Evolutionary conservation across 2,329 filamentous ascomycete genomes (phyloP).

Genomic region (Epichloe aotearoae): DNA sequence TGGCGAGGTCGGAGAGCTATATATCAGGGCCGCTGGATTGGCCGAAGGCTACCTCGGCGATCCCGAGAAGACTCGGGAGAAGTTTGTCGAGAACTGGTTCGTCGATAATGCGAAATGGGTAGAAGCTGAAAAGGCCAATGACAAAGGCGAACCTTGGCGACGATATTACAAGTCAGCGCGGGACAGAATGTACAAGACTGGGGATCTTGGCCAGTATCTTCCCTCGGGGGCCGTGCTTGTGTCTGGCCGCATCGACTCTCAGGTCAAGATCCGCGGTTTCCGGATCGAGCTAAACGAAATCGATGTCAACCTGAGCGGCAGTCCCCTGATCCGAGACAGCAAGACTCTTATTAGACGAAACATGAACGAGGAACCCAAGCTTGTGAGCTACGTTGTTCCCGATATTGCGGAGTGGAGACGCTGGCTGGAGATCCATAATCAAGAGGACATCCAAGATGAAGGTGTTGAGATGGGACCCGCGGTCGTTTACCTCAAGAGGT

Average conservation of each 20-base stretch:
- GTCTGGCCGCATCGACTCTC: constrained; percentile 69
- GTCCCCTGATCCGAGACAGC: constrained; percentile 68
- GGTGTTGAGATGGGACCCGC: constrained; percentile 31
- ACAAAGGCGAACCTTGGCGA: constrained; percentile 58
- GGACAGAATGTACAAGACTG: constrained; percentile 77
- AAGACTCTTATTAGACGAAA: constrained; percentile 57
- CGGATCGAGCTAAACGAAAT: constrained; percentile 92
- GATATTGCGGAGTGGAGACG: constrained; percentile 59
- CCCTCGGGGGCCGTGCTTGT: constrained; percentile 59
- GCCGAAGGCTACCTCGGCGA: constrained; percentile 67
- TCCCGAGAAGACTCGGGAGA: constrained; percentile 47
- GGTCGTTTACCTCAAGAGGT: constrained; percentile 30
- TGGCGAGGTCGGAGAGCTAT: constrained; percentile 76
- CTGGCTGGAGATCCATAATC: constrained; percentile 45
- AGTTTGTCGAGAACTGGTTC: constrained; percentile 82
- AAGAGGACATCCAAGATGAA: constrained; percentile 42
- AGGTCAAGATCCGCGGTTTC: constrained; percentile 95
- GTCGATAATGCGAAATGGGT: constrained; percentile 28
- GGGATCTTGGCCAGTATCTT: constrained; percentile 70
- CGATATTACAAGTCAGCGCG: constrained; percentile 66
- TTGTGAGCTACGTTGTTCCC: constrained; percentile 83
- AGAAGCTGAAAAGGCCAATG: constrained; percentile 5
- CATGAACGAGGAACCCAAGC: constrained; percentile 51
- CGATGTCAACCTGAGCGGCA: constrained; percentile 64
- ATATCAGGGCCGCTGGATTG: constrained; percentile 67